Evolutionary conservation across 2,329 filamentous ascomycete species (phyloP).

Genomic region (Myriosclerotinia curreyana): DNA sequence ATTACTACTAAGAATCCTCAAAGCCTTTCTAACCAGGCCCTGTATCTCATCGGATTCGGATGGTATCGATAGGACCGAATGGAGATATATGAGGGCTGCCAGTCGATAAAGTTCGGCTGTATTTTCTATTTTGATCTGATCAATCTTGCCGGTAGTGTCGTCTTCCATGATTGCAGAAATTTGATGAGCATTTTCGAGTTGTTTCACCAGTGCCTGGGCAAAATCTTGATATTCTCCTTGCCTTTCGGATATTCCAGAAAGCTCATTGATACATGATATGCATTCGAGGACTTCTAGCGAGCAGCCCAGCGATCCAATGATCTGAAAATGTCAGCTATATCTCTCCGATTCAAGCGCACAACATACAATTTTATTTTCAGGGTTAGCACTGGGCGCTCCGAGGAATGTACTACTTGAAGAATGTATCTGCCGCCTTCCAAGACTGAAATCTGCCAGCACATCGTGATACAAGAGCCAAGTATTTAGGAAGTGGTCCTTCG

Average conservation of each 20-base stretch:
- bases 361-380: conserved; percentile 14
- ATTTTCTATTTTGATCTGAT: conserved; percentile 37
- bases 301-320: conserved; percentile 48
- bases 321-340: conserved; percentile 27
- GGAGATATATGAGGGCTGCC: conserved; percentile 45
- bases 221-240: conserved; percentile 12
- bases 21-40: conserved; percentile 37
- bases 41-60: conserved; percentile 30
- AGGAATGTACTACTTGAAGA: neutral
- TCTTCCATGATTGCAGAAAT: conserved; percentile 35
- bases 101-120: conserved; percentile 50
- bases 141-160: conserved; percentile 36
- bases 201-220: conserved; percentile 27
- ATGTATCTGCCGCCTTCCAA: conserved; percentile 34
- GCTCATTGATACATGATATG: conserved; percentile 44
- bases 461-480: conserved; percentile 51
- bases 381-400: neutral
- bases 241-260: neutral
- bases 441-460: conserved; percentile 46
- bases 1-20: conserved; percentile 41
- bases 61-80: conserved; percentile 29
- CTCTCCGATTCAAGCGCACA: neutral
- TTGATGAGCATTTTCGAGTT: conserved; percentile 29
- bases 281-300: conserved; percentile 47
- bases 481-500: conserved; percentile 42